These are phyloP conservation scores for Claviceps arundinis DNA, from an alignment of 2,329 filamentous ascomycete species.

Conservation along the genomic window DNA sequence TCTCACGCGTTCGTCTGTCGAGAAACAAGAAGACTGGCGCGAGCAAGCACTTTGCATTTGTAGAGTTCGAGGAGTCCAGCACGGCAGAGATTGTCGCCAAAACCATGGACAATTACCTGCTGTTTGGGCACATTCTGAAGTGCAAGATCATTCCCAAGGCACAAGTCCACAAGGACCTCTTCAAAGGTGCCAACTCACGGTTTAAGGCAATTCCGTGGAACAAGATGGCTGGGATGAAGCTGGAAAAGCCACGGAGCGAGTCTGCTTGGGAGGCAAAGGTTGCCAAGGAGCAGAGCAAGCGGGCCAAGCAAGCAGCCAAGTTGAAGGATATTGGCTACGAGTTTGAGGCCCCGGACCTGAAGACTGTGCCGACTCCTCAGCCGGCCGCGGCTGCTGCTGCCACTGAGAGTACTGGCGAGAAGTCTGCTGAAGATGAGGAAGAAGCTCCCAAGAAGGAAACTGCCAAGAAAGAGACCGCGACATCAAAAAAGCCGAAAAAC, in stretches of 20 bases:
- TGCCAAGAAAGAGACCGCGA: slow-evolving; percentile 11
- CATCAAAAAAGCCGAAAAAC: slow-evolving; percentile 10
- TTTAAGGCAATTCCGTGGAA: slow-evolving; percentile 85
- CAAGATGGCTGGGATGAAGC: slow-evolving; percentile 63
- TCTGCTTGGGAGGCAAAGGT: slow-evolving; percentile 69
- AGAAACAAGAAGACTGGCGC: slow-evolving; percentile 85
- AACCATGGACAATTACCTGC: slow-evolving; percentile 95
- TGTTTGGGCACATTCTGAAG: slow-evolving; percentile 89
- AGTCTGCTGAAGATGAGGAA: slow-evolving; percentile 22
- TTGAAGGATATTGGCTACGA: slow-evolving; percentile 75
- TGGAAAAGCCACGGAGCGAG: slow-evolving; percentile 61
- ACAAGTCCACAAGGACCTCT: slow-evolving; percentile 67
- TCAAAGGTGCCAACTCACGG: slow-evolving; percentile 79
- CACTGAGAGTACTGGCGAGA: slow-evolving; percentile 18
- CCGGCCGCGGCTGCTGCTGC: slow-evolving; percentile 11
- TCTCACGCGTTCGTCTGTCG: slow-evolving; percentile 66
- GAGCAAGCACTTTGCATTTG: slow-evolving; percentile 88
- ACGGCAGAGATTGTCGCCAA: slow-evolving; percentile 81
- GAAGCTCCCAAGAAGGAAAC: slow-evolving; percentile 17
- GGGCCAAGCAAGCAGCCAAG: slow-evolving; percentile 56
- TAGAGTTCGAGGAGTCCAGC: slow-evolving; percentile 71
- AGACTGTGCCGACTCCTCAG: slow-evolving; percentile 33
- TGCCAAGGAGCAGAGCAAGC: slow-evolving; percentile 55
- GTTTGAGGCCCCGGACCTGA: slow-evolving; percentile 61
- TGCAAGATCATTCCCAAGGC: slow-evolving; percentile 66